phyloP scores from a whole-genome alignment of 164 flowering plant species.

The Aristolochia contorta region DNA sequence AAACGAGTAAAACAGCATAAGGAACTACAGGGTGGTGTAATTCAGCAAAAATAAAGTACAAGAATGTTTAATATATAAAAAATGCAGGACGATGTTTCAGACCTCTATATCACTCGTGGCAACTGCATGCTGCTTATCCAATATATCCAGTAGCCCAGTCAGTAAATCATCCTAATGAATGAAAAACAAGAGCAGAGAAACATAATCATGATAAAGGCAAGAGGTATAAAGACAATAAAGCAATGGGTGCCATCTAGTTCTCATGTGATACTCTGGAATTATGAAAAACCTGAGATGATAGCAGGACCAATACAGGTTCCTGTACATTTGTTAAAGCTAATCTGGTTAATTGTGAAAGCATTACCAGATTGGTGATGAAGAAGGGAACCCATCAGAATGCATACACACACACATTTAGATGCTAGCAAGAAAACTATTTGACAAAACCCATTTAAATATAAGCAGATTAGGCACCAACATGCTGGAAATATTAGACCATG shows the following conservation, averaged over 20 bases:
- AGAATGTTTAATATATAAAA: not conserved
- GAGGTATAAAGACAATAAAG: not conserved
- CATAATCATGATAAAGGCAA: slow-evolving; percentile 3
- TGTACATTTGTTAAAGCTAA: no score
- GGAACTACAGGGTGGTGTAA: not conserved
- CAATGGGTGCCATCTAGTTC: not conserved
- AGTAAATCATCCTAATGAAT: slow-evolving; percentile 50
- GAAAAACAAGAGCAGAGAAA: slow-evolving; percentile 31
- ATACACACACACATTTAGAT: not conserved
- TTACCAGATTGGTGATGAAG: no score
- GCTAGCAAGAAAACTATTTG: not conserved
- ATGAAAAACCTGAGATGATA: no score
- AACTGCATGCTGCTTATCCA: slow-evolving; percentile 65
- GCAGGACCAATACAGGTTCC: no score
- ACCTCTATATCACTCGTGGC: slow-evolving; percentile 60
- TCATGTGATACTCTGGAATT: not conserved
- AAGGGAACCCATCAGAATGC: no score
- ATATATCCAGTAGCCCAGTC: slow-evolving; percentile 68
- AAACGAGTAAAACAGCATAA: not conserved
- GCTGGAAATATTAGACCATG: no score
- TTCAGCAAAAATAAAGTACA: slow-evolving; percentile 1
- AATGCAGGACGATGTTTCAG: slow-evolving; percentile 17
- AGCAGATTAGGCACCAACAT: not conserved
- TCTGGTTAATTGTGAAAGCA: no score
- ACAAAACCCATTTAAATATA: not conserved